Conservation (phyloP, 768 basidiomycete genomes). For the Phaffia tasmanica region DNA sequence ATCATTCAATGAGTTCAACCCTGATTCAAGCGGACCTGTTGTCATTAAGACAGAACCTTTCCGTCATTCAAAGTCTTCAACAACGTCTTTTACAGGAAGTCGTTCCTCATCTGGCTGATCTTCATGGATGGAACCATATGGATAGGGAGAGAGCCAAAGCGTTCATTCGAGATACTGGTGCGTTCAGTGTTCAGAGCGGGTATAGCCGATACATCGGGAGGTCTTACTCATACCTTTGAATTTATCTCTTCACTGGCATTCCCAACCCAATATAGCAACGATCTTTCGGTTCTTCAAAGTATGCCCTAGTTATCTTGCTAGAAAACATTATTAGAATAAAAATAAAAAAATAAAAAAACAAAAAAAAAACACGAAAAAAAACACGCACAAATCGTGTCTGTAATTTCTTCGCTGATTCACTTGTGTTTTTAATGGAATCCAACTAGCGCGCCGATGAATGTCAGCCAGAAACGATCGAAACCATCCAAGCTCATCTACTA, state of each 20-base stretch:
- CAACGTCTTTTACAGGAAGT: not conserved
- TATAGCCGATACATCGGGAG: not conserved
- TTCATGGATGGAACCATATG: constrained; percentile 33
- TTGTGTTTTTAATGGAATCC: not conserved
- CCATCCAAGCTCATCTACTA: constrained; percentile 28
- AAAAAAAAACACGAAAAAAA: no score
- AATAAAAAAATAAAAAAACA: no score
- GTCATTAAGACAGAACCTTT: no score
- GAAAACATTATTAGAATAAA: not conserved
- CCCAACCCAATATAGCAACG: not conserved
- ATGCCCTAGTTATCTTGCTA: constrained; percentile 7
- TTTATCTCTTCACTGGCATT: not conserved
- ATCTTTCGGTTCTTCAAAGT: constrained; percentile 32
- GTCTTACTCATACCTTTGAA: not conserved
- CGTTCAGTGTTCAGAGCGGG: not conserved
- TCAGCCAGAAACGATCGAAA: constrained; percentile 23
- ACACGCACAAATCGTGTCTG: no score
- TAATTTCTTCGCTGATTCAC: not conserved
- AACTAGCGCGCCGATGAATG: constrained; percentile 32
- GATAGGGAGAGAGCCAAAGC: constrained; percentile 29
- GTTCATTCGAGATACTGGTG: constrained; percentile 30
- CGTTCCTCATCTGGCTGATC: constrained; percentile 24
- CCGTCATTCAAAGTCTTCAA: no score
- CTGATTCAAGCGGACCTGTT: no score
- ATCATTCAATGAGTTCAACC: no score